Evolutionary conservation across 345 rosid genomes (phyloP), one percentile per base, ranked within the genome.

Genomic region (Linum usitatissimum): DNA sequence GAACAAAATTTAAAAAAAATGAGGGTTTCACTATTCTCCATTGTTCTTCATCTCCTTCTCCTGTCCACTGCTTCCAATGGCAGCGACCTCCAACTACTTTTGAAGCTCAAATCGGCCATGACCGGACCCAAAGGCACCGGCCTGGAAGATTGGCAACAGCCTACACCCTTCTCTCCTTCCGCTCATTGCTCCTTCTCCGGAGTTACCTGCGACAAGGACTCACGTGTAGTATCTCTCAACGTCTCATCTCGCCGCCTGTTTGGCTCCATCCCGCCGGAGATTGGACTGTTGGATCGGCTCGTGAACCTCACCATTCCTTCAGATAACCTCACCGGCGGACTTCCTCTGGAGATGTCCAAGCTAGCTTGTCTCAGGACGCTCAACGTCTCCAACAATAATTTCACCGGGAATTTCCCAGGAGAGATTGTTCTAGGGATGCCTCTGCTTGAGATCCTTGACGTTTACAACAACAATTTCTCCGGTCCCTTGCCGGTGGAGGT

Each of bases 181-280:
- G 73, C 86, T 55, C 98, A 92, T 68, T 92, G 98, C 62, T 79
- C 65, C 61, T 92, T 89, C 81, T 75, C 93, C 19, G 96, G 98
- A 8, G 91, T 92, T n/a, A 30, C 74, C 0, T 92, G 98, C 59
- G 87, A 81, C 62, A 62, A 3, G 1, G 72, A 74, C 20, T 69
- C 63, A 5, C 81, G 88, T 2, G 89, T 92, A 13, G 75, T 85
- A 14, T 78, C 95, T 57, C 76, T 92, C 5, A 77, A 83, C 73
- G 70, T 87, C 57, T 77, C 89, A 0, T 82, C 67, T 23, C 45
- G 67, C 62, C 74, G 71, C 64, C 73, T 92, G 2, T 72, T 72
- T 15, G 95, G 98, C 0, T 69, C 57, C 0, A 67, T 92, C 30
- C 89, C 96, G 1, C 86, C 81, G 18, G 95, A 81, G 70, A 84